Evolutionary conservation across 2,329 filamentous ascomycete genomes (phyloP), one percentile per base, ranked within the genome.

Genomic region (Ophiognomonia clavigignenti-juglandacearum): DNA sequence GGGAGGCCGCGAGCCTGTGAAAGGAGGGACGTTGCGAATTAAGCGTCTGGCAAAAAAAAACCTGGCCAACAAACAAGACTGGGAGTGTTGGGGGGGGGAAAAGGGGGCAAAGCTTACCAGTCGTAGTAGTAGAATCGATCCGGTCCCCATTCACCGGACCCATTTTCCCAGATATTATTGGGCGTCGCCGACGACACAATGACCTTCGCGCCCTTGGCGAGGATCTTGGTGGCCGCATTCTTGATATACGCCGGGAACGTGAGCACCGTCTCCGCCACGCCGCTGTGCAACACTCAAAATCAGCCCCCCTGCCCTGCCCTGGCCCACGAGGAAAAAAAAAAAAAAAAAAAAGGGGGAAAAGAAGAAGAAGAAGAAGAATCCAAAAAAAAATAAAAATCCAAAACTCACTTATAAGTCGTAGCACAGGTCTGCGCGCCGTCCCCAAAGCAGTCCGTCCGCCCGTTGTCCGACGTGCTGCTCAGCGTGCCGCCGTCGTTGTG

Each of bases 401-500:
- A 3, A 13, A 20, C 35, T 41, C 40, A 45, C 39, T 43, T 41
- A 39, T 44, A 46, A 4, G 39, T 47, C 6, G 52, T 48, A 16
- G 51, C 40, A 34, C 52, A 54, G 10, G 37, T 48, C n/a, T 54
- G 43, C 14, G 36, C 36, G 16, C 50, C 52, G 22, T 43, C 34
- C 3, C 52, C 52, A 8, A 27, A 37, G 26, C 52, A 54, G 16
- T 52, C 52, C 50, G 16, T 52, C 52, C n/a, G 48, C 50, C 9
- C 53, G 53, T 16, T 78, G 73, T 4, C 58, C 66, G 6, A n/a
- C n/a, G 62, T 57, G 24, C 10, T 34, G 31, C 8, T 3, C 35
- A 39, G 29, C 39, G 27, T 39, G 35, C 45, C 34, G 24, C 74
- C 75, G 53, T 80, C 77, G 55, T 81, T 81, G 64, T 80, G 76